These are phyloP conservation scores for Gnaphalium uliginosum DNA, from an alignment of 129 eudicot species.

Conservation along the genomic window DNA sequence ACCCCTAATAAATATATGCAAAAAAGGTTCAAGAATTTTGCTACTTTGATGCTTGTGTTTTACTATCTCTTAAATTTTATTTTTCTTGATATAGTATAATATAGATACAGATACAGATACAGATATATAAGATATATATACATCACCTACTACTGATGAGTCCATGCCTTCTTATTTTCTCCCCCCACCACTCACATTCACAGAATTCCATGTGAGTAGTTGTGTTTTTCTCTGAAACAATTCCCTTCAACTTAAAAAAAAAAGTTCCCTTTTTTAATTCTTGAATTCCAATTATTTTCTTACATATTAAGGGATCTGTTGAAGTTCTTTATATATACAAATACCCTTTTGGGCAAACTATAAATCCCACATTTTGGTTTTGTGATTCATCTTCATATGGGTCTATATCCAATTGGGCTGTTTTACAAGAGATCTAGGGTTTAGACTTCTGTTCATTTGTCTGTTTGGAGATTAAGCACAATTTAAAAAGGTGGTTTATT, in stretches of 20 bases:
- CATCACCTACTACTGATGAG: conserved; percentile 65
- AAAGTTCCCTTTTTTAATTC: conserved; percentile 18
- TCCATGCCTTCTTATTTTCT: conserved; percentile 57
- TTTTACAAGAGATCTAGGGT: conserved; percentile 49
- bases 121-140: conserved; percentile 12
- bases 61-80: conserved; percentile 31
- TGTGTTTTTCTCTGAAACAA: conserved; percentile 33
- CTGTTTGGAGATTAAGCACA: conserved; percentile 27
- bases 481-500: neutral
- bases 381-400: conserved; percentile 31
- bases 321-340: conserved; percentile 16
- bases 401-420: conserved; percentile 23
- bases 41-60: conserved; percentile 44
- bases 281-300: conserved; percentile 1
- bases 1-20: neutral
- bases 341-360: conserved; percentile 36
- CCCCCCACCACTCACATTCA: conserved; percentile 40
- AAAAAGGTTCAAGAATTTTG: conserved; percentile 21
- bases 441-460: conserved; percentile 24
- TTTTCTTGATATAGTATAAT: neutral
- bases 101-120: no score
- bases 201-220: conserved; percentile 56
- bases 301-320: conserved; percentile 3
- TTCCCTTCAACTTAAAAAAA: conserved; percentile 49
- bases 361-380: conserved; percentile 30